Evolutionary conservation across 305 asterid genomes (phyloP), one percentile per base, ranked within the genome.

Genomic region (Andrographis paniculata): DNA sequence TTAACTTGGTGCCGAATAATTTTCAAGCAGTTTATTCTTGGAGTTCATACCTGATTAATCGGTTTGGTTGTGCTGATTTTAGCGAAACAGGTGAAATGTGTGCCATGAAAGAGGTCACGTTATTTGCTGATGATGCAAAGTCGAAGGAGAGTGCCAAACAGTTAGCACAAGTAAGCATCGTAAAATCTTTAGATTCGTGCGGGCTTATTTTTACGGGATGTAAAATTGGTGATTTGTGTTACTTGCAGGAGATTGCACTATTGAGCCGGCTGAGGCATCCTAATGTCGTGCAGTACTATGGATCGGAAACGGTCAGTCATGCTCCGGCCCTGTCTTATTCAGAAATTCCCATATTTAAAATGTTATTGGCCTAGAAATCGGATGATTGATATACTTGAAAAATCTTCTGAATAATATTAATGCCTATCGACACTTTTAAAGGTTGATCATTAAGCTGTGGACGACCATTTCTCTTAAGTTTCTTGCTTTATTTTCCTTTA

Each of bases 41-140:
- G 35, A 53, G 40, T 53, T 47, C 45, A 48, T 55, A 48, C 31
- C 47, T 55, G 43, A 65, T 53, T 40, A 48, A 33, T 62, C 63
- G 24, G 49, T 53, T 42, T 15, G 61, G 42, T 58, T 61, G 17
- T 48, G 17, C 53, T 63, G 67, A 45, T 45, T 67, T 56, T 67
- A 91, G 99, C 70, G 99, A 83, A 59, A 91, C 92, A 20, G 99
- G 99, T 16, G 95, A 87, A 73, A 91, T 86, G 96, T 91, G 99
- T 72, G 99, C 96, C 22, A 91, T 91, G 99, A 91, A 91, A 82
- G 96, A 91, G 85, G 99, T 91, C 46, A 86, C 96, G 13, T 74
- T 91, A 55, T 83, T 91, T 69, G 70, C 96, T 49, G 99, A 91
- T 72, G 96, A 91, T 70, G 87, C 93, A 43, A 91, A 91, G 71